Evolutionary conservation across 805 yeast genomes (phyloP).

Genomic region (Scheffersomyces coipomensis): DNA sequence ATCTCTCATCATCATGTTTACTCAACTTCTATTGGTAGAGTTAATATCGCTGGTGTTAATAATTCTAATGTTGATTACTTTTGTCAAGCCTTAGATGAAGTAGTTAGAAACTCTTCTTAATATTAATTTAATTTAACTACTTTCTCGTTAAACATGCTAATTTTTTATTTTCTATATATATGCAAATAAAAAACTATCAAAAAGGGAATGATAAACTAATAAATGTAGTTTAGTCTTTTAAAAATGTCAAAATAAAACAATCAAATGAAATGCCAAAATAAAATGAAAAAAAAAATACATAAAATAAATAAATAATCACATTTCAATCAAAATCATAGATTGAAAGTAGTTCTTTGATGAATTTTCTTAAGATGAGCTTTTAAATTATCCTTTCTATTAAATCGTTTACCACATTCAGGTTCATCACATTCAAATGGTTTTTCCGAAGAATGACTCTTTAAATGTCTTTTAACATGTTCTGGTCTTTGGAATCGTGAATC

Average conservation of each 20-base stretch:
- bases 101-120: conserved; percentile 29
- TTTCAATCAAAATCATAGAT: background rate
- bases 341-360: conserved; percentile 30
- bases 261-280: no score
- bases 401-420: conserved; percentile 51
- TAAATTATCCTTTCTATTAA: conserved; percentile 58
- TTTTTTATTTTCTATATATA: background rate
- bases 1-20: conserved; percentile 36
- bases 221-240: no score
- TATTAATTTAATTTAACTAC: no score
- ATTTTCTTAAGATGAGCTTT: conserved; percentile 64
- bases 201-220: no score
- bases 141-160: background rate
- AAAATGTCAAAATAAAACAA: no score
- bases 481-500: conserved; percentile 64
- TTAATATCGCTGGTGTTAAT: conserved; percentile 45
- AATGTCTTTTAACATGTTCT: conserved; percentile 67
- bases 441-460: conserved; percentile 57
- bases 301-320: no score
- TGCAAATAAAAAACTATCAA: background rate
- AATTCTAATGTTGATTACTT: conserved; percentile 36
- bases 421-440: conserved; percentile 57
- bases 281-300: background rate
- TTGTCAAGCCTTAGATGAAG: conserved; percentile 34
- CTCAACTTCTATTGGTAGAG: conserved; percentile 38